Evolutionary conservation across 2,329 filamentous ascomycete genomes (phyloP), one percentile per base, ranked within the genome.

Genomic region (Fusarium setosum): DNA sequence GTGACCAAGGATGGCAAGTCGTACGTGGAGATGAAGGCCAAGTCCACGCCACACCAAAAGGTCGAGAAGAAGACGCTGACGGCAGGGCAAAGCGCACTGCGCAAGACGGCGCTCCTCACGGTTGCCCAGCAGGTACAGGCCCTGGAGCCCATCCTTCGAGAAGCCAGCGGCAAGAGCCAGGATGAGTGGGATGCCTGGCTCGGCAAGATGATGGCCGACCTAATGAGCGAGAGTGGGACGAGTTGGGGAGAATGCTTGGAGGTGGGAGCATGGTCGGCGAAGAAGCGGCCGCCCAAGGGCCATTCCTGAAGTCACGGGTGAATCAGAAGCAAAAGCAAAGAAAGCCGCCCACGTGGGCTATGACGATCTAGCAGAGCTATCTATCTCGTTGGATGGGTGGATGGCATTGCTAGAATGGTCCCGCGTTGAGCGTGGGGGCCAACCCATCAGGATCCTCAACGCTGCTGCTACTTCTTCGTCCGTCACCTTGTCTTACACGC

Each of bases 131-230:
- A 93, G 84, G 92, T 97, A 53, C 92, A 96, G 75, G 91, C 90
- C 64, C 81, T 97, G 71, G 94, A 97, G 77, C 92, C 93, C 6
- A 80, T 96, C 59, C 81, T 97, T 69, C 88, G 92, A 70, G 92
- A 97, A 72, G 88, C 89, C 42, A 96, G 92, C 73, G 92, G 91
- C 13, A 97, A 97, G 82, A 93, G 91, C 72, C 88, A 92, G 73
- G 93, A 97, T 69, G 94, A 97, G 79, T 97, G 94, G 94, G 92
- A 96, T 76, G 84, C 88, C 38, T 97, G 94, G 94, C 88, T 92
- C 80, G 89, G 90, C 37, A 92, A 90, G 77, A 92, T 97, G 91
- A 95, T 93, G 85, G 87, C 88, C 44, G 91, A 96, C 77, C 79
- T 97, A 72, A 85, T 97, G 73, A 89, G 91, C 75, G 90, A 95